phyloP scores from a whole-genome alignment of 805 yeast species.

The Schwanniomyces vanrijiae region DNA sequence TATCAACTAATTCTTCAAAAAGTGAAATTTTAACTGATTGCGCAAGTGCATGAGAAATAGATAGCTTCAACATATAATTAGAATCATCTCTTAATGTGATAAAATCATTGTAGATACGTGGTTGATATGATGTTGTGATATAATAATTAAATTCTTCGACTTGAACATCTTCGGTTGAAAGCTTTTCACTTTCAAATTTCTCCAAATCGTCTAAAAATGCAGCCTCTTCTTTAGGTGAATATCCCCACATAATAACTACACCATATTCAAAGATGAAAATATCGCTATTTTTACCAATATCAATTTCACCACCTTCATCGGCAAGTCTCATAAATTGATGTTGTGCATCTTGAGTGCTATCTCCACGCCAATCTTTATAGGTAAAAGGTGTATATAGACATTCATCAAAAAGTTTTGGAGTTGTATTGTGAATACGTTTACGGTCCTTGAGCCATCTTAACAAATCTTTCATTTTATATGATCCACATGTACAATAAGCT shows the following conservation, averaged over 20 bases:
- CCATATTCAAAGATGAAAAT: constrained; percentile 93
- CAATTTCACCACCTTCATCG: constrained; percentile 94
- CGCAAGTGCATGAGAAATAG: constrained; percentile 93
- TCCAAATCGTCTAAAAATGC: constrained; percentile 82
- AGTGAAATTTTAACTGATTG: constrained; percentile 94
- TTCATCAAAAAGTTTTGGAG: constrained; percentile 90
- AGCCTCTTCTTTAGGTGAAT: constrained; percentile 76
- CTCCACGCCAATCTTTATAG: constrained; percentile 72
- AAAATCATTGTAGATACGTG: constrained; percentile 92
- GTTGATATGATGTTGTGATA: constrained; percentile 90
- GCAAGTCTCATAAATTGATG: constrained; percentile 63
- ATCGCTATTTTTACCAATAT: constrained; percentile 78
- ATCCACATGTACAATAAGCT: constrained; percentile 93
- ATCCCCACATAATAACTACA: constrained; percentile 97
- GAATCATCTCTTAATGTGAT: constrained; percentile 87
- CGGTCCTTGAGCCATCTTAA: constrained; percentile 82
- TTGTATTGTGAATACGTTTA: constrained; percentile 68
- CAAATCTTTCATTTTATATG: constrained; percentile 85
- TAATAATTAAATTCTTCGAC: constrained; percentile 94
- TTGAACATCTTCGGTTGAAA: constrained; percentile 89
- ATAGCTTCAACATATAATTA: constrained; percentile 87
- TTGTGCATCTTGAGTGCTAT: constrained; percentile 14
- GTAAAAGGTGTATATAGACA: constrained; percentile 91
- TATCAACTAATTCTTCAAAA: constrained; percentile 94
- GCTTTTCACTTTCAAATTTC: constrained; percentile 87